phyloP scores from a whole-genome alignment of 257 asterid species.

The Oldenlandia corymbosa region DNA sequence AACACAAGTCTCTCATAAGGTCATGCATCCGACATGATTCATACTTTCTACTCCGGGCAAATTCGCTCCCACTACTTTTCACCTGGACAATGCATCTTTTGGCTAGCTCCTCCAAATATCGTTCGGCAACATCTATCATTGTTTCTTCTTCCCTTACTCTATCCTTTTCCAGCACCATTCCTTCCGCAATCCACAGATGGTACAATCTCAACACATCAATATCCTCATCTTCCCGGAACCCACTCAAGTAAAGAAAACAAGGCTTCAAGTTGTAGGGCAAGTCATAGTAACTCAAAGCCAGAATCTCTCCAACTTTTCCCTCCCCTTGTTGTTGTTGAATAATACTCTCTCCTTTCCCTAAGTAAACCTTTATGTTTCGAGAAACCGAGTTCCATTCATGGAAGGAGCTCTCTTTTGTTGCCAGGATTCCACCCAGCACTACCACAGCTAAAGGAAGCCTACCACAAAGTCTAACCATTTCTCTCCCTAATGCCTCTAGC shows the following conservation, averaged over 20 bases:
- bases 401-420: neutral
- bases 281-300: neutral
- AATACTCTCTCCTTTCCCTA: neutral
- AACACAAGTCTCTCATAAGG: slow-evolving; percentile 9
- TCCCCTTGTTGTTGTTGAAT: neutral
- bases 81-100: too few species aligned
- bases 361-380: neutral
- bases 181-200: slow-evolving; percentile 5
- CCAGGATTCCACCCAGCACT: slow-evolving; percentile 9
- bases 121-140: slow-evolving; percentile 2
- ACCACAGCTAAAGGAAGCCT: neutral
- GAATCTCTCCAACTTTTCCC: neutral
- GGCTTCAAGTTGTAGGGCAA: too few species aligned
- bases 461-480: slow-evolving; percentile 4
- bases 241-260: too few species aligned
- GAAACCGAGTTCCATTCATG: neutral
- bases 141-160: neutral
- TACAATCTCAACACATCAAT: neutral
- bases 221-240: neutral
- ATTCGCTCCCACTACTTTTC: too few species aligned
- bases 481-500: neutral
- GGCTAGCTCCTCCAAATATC: too few species aligned
- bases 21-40: slow-evolving; percentile 8
- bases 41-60: neutral
- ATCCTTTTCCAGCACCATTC: neutral